Evolutionary conservation across 345 rosid genomes (phyloP).

Genomic region (Carallia brachiata): DNA sequence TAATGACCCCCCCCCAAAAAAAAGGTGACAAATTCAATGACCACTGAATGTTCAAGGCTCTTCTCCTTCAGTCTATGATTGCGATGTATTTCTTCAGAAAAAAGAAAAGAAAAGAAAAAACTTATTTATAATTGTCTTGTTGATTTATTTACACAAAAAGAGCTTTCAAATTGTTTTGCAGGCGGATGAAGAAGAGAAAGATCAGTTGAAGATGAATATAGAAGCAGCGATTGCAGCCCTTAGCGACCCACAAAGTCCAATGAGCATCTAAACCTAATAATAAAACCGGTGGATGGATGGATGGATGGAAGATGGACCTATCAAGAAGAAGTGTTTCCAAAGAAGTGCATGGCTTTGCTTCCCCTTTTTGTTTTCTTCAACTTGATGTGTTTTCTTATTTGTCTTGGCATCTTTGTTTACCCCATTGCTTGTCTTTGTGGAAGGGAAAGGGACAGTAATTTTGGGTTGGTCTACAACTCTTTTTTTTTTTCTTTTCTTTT

Average conservation of each 20-base stretch:
- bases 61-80: too few species aligned
- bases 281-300: too few species aligned
- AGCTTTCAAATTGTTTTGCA: constrained; percentile 18
- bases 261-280: constrained; percentile 35
- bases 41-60: too few species aligned
- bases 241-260: constrained; percentile 57
- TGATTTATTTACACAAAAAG: too few species aligned
- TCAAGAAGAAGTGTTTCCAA: background rate
- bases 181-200: constrained; percentile 62
- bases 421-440: background rate
- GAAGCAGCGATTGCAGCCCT: constrained; percentile 56
- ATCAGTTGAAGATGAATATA: constrained; percentile 39
- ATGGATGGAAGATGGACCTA: background rate
- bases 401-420: too few species aligned
- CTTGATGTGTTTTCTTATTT: background rate
- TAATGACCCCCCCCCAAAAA: too few species aligned
- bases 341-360: too few species aligned
- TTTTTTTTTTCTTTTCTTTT: background rate
- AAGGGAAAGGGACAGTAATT: background rate
- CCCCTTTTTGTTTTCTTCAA: background rate
- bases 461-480: background rate
- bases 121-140: too few species aligned
- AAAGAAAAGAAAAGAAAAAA: too few species aligned
- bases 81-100: too few species aligned
- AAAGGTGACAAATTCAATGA: too few species aligned